Conservation (phyloP, 2,329 filamentous ascomycete genomes). For the Phaeoacremonium minimum region DNA sequence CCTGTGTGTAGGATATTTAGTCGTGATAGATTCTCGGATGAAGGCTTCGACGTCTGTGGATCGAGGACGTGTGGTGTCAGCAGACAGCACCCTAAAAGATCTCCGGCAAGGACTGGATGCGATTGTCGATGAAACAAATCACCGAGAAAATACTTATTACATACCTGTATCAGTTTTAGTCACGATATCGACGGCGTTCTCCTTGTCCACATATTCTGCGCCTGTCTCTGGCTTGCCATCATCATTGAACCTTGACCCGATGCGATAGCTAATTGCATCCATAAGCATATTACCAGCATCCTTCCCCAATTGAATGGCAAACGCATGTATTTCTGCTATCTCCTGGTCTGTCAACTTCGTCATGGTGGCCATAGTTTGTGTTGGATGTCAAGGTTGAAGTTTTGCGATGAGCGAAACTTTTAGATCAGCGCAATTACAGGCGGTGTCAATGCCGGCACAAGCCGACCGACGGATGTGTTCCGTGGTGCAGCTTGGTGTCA, state of each 20-base stretch:
- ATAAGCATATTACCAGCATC: constrained; percentile 66
- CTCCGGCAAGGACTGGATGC: no score
- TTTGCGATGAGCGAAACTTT: no score
- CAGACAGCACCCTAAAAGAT: no score
- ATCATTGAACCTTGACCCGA: no score
- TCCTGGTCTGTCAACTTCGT: constrained; percentile 36
- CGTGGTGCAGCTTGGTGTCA: no score
- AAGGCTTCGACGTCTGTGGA: constrained; percentile 65
- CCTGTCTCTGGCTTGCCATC: constrained; percentile 17
- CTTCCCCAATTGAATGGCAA: constrained; percentile 67
- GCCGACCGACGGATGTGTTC: no score
- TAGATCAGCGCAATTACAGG: no score
- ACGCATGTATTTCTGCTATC: constrained; percentile 62
- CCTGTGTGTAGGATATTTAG: constrained; percentile 63
- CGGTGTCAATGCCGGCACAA: no score
- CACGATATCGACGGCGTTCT: constrained; percentile 72
- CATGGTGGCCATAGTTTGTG: no score
- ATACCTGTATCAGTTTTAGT: constrained; percentile 71
- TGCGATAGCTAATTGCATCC: constrained; percentile 55
- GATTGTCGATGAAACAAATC: no score
- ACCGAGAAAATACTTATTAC: no score
- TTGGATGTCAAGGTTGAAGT: no score
- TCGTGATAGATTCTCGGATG: constrained; percentile 54
- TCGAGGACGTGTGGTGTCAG: constrained; percentile 3
- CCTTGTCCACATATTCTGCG: constrained; percentile 57